phyloP scores from a whole-genome alignment of 768 basidiomycete genomes.

The Tricholoma furcatifolium region DNA sequence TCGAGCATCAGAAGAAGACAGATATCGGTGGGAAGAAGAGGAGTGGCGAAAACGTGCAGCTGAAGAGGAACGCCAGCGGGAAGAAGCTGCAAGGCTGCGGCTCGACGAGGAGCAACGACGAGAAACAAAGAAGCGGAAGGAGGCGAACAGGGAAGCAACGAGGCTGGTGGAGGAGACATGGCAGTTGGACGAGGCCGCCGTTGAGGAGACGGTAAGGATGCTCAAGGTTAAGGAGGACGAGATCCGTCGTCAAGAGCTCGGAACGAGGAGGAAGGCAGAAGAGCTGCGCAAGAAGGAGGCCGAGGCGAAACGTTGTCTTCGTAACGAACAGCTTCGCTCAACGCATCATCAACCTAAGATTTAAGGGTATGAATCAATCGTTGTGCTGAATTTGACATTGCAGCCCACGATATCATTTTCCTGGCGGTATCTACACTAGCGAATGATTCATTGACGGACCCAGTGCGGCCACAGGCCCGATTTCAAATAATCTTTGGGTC shows the following conservation, averaged over 20 bases:
- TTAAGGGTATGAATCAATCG: no score
- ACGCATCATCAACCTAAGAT: no score
- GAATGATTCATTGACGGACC: no score
- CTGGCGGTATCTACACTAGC: no score
- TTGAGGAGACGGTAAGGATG: constrained; percentile 24
- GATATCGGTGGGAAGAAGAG: constrained; percentile 7
- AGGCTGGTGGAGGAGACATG: constrained; percentile 15
- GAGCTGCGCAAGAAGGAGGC: constrained; percentile 25
- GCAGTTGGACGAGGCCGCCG: constrained; percentile 23
- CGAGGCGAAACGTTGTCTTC: constrained; percentile 16
- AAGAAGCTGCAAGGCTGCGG: constrained; percentile 10
- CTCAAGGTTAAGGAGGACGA: constrained; percentile 20
- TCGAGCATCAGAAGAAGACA: constrained; percentile 8
- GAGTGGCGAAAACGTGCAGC: constrained; percentile 7
- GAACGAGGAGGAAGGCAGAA: constrained; percentile 17
- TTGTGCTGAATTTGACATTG: no score
- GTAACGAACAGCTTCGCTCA: no score
- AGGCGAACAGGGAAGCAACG: constrained; percentile 11
- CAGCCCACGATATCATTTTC: no score
- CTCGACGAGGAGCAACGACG: constrained; percentile 7
- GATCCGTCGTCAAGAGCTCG: constrained; percentile 17
- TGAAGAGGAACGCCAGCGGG: constrained; percentile 17
- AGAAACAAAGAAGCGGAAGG: constrained; percentile 10
- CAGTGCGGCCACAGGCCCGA: no score
- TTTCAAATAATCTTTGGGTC: no score